Conservation (phyloP, 352 stramenopile genomes). For the Globisporangium echinulatum region DNA sequence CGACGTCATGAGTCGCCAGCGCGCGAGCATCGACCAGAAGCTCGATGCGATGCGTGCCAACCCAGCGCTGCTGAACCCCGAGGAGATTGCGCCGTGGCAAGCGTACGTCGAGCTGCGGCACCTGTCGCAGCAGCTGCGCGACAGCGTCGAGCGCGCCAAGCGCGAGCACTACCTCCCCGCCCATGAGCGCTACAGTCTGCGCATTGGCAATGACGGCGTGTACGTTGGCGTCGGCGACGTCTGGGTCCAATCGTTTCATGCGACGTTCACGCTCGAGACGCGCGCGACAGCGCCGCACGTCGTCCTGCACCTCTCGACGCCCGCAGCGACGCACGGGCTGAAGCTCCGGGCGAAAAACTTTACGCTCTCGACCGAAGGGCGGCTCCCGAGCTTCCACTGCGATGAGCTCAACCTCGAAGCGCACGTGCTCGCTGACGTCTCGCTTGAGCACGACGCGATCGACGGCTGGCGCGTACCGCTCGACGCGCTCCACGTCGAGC, state of each 20-base stretch:
- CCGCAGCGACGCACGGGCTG: conserved; percentile 32
- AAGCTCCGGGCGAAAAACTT: conserved; percentile 65
- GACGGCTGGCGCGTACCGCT: conserved; percentile 52
- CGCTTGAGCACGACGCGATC: conserved; percentile 54
- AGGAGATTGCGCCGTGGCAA: conserved; percentile 44
- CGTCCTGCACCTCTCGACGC: conserved; percentile 54
- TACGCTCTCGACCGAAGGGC: conserved; percentile 55
- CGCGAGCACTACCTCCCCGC: conserved; percentile 57
- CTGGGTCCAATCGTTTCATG: conserved; percentile 67
- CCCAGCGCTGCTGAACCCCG: conserved; percentile 28
- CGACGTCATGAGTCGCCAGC: conserved; percentile 56
- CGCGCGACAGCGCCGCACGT: conserved; percentile 52
- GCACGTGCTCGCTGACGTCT: conserved; percentile 56
- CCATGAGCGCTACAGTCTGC: conserved; percentile 54
- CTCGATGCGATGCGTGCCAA: conserved; percentile 52
- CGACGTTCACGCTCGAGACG: conserved; percentile 68
- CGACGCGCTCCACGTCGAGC: conserved; percentile 54
- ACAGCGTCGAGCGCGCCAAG: conserved; percentile 62
- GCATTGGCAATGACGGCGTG: conserved; percentile 60
- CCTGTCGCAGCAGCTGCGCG: conserved; percentile 43
- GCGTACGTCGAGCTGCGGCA: conserved; percentile 70
- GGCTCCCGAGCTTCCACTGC: conserved; percentile 64
- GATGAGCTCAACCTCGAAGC: conserved; percentile 75
- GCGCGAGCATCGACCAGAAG: conserved; percentile 46
- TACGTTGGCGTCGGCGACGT: conserved; percentile 69